Conservation (phyloP, 192 early-diverging fungal genomes). For the Podila clonocystis region DNA sequence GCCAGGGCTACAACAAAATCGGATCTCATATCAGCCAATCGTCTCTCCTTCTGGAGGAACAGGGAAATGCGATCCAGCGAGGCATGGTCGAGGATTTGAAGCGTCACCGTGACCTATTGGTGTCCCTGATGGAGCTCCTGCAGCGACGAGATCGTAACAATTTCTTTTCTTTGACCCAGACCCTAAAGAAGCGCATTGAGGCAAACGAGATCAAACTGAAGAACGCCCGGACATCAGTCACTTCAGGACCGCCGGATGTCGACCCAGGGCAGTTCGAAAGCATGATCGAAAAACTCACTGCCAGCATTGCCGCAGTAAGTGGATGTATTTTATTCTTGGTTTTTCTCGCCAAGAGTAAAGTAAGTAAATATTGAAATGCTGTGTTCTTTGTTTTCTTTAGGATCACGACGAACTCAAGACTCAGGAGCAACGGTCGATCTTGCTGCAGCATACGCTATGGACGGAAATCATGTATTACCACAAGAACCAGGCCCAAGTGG, state of each 20-base stretch:
- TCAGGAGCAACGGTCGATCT: constrained; percentile 53
- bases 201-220: constrained; percentile 55
- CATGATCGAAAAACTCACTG: constrained; percentile 19
- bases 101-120: constrained; percentile 67
- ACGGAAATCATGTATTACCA: constrained; percentile 67
- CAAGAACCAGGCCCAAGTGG: constrained; percentile 63
- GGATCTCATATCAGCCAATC: constrained; percentile 35
- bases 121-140: constrained; percentile 62
- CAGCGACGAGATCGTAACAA: constrained; percentile 61
- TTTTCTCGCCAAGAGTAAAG: neutral
- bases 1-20: constrained; percentile 47
- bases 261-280: constrained; percentile 18
- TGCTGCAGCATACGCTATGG: constrained; percentile 64
- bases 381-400: constrained; percentile 29
- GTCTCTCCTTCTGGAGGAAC: constrained; percentile 40
- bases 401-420: constrained; percentile 58
- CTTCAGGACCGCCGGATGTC: constrained; percentile 1
- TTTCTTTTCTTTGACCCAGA: constrained; percentile 49
- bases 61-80: constrained; percentile 55
- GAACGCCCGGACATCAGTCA: neutral
- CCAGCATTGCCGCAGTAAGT: constrained; percentile 15
- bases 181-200: constrained; percentile 60
- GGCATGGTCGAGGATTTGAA: constrained; percentile 74
- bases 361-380: neutral
- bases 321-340: neutral